Evolutionary conservation across 169 alveolate species (phyloP).

Genomic region (Cryptosporidium bovis): DNA sequence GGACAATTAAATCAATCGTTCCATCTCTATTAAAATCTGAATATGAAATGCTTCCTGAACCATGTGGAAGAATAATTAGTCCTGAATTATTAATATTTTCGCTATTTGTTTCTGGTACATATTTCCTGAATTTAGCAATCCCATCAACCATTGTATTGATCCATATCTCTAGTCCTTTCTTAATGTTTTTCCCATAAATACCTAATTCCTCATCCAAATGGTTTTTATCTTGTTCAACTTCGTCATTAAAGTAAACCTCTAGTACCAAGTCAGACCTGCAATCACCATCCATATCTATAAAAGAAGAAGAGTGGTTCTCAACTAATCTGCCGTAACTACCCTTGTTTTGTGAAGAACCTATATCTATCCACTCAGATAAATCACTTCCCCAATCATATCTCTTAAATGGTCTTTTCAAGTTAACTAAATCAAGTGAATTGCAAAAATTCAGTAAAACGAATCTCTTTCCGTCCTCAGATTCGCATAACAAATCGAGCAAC

Average conservation of each 20-base stretch:
- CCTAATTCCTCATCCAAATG: not conserved
- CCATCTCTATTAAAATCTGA: slow-evolving; percentile 88
- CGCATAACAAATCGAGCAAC: slow-evolving; percentile 77
- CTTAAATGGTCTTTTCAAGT: slow-evolving; percentile 1
- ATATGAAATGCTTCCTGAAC: slow-evolving; percentile 79
- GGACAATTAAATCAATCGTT: slow-evolving; percentile 82
- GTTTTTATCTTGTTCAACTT: not conserved
- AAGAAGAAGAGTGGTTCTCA: slow-evolving; percentile 82
- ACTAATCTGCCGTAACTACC: slow-evolving; percentile 78
- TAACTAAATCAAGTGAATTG: not conserved
- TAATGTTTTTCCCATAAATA: not conserved
- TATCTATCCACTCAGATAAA: slow-evolving; percentile 61
- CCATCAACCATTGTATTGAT: slow-evolving; percentile 26
- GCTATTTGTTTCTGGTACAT: not conserved
- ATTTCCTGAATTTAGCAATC: slow-evolving; percentile 3
- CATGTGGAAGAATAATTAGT: slow-evolving; percentile 17
- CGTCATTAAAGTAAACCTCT: slow-evolving; percentile 76
- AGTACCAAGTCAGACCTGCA: slow-evolving; percentile 87
- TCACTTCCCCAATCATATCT: slow-evolving; percentile 35
- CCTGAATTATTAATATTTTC: slow-evolving; percentile 5
- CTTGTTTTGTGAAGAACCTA: slow-evolving; percentile 62
- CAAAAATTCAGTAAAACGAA: slow-evolving; percentile 47
- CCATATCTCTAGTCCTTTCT: slow-evolving; percentile 66
- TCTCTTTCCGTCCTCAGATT: slow-evolving; percentile 68
- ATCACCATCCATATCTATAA: slow-evolving; percentile 88